Evolutionary conservation across 1,284 basidiomycete species (phyloP), one percentile per base, ranked within the genome.

Genomic region (Clitocybe nebularis): DNA sequence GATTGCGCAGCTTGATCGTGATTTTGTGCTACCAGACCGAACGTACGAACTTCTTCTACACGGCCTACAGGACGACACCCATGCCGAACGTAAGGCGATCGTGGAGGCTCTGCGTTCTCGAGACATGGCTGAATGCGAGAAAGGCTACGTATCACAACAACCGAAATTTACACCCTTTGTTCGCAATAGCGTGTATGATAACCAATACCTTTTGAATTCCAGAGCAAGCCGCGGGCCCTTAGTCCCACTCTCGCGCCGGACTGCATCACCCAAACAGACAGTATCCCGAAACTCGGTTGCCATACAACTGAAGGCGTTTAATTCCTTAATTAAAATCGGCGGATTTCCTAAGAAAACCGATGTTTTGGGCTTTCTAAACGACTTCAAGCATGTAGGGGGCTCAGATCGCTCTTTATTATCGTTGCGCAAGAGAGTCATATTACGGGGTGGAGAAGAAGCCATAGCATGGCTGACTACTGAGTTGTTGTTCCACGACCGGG

Each of bases 381-480:
- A 34, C 26, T 36, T 46, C 37, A 24, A 17, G 6, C 21, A 22
- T 21, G 40, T 40, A 10, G 49, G 45, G 8, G 40, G 36, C n/a
- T 20, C 42, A 9, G 25, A 5, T 7, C 44, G 26, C 6, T 24
- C 43, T 8, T 3, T 47, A 8, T 21, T 23, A 17, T 39, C 23
- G 30, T 23, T 49, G n/a, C 45, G 44, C 21, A 16, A 34, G 14
- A 44, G 45, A 3, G 44, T 47, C 11, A 29, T 49, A 8, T 17
- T 32, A 5, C 21, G 23, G 9, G 29, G 43, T 3, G 24, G 16
- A 11, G 26, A 20, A 8, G 22, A 22, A 16, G 20, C 23, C 28
- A 36, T 42, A 8, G 26, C 33, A 10, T 51, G 50, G 50, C 11
- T 49, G 20, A 25, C 40, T 22, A 45, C 40, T 2, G 47, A 45